Base-by-base conservation (phyloP, 2,329 filamentous ascomycete genomes). In the Cercospora citrullina region DNA sequence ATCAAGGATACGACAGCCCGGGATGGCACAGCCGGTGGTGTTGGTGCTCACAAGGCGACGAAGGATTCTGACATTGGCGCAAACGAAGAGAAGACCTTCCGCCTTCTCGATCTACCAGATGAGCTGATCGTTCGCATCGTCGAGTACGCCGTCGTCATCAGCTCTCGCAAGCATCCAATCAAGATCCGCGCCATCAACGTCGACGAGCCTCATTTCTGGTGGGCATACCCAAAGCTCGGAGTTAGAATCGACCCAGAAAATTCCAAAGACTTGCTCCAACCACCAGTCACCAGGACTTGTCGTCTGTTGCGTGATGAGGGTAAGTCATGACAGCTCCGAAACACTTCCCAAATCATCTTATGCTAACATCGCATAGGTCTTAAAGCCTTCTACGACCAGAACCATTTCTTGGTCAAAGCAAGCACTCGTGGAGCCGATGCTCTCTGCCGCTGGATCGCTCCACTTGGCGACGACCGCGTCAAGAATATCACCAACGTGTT, bases 261-360 rank as follows among this genome's bases (percentile, higher is more conserved):
- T 4, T 59, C 55, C 8, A 21, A 18, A 18, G 26, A 36, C 10
- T 39, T 68, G 9, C 12, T 68, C 5, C 57, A 62, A 28, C 66
- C 63, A 10, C 4, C 63, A 5, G 48, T 68, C 26, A 63, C 63
- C 26, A 8, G 59, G 1, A 63, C 26, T 6, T 68, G 66, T 26
- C 66, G 59, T 3, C 21, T 63, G 12, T 28, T 68, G 18, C 63
- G 66, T 12, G 45, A 12, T n/a, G 63, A 65, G 53, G 63, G 63
- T 33, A 14, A 18, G 55, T 21, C 16, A 16, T 4, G 21, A 8
- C 51, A n/a, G 2, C 2, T 3, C 23, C 18, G 5, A 21, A 18
- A 28, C 4, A 5, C 6, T 31, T 14, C 14, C n/a, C 18, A 31
- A 16, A 30, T 57, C 28, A 33, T 18, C 16, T 1, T 8, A 5